These are phyloP conservation scores for Solanum chiquidenum DNA, from an alignment of 257 asterid genomes.

Conservation along the genomic window DNA sequence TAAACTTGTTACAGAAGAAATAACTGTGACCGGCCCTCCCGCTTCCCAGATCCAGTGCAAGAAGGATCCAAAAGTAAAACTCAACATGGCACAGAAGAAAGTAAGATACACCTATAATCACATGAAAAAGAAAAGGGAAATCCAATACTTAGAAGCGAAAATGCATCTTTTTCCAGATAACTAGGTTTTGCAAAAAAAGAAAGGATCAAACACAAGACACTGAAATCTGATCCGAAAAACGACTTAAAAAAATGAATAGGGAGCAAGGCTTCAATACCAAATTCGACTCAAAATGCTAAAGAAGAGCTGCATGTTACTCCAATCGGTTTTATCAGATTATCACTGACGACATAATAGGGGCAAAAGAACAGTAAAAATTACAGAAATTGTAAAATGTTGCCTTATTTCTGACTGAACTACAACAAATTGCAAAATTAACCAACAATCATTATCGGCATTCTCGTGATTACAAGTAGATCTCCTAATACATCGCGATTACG, in stretches of 20 bases:
- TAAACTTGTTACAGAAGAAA: not conserved
- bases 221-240: not conserved
- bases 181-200: not conserved
- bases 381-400: not conserved
- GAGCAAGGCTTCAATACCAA: not conserved
- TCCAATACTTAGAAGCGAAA: not conserved
- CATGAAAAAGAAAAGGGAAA: not conserved
- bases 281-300: not conserved
- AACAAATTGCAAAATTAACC: not conserved
- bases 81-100: not conserved
- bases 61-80: not conserved
- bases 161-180: not conserved
- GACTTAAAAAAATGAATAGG: not conserved
- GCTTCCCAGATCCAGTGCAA: not conserved
- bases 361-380: not conserved
- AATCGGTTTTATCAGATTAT: not conserved
- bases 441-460: not conserved
- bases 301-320: not conserved
- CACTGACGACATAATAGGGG: not conserved
- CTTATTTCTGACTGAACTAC: not conserved
- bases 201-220: not conserved
- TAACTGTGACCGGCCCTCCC: not conserved
- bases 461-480: not conserved
- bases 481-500: not conserved
- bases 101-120: not conserved